Evolutionary conservation across 768 basidiomycete genomes (phyloP).

Genomic region (Auricularia auricula-judae): DNA sequence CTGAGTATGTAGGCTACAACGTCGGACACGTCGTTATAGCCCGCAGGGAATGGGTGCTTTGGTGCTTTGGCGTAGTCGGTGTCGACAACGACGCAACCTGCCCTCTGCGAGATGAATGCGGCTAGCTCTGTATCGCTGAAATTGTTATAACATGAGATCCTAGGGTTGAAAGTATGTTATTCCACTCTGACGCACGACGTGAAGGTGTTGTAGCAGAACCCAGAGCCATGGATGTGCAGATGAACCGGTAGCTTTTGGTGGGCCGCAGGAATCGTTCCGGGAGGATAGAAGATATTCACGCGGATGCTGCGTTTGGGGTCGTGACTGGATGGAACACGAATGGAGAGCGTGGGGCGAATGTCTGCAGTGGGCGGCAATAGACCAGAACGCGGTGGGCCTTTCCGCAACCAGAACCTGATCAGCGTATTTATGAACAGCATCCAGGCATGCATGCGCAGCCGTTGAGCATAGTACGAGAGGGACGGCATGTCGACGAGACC

Average conservation of each 20-base stretch:
- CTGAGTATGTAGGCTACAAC: not conserved
- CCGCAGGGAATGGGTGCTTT: not conserved
- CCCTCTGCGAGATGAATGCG: constrained; percentile 1
- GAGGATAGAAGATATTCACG: constrained; percentile 5
- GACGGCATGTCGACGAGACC: not conserved
- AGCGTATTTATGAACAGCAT: not conserved
- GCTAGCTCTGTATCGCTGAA: not conserved
- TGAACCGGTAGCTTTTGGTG: constrained; percentile 4
- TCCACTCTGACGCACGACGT: not conserved
- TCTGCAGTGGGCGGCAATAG: not conserved
- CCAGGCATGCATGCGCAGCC: not conserved
- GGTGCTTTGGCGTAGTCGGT: constrained; percentile 8
- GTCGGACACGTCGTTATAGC: constrained; percentile 1
- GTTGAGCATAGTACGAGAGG: not conserved
- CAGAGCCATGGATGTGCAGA: constrained; percentile 6
- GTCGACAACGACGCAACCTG: constrained; percentile 6
- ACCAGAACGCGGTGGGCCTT: not conserved
- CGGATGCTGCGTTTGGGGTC: constrained; percentile 4
- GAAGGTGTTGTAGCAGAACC: constrained; percentile 3
- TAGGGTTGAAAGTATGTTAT: not conserved
- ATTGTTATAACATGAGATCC: not conserved
- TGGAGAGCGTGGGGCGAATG: constrained; percentile 1
- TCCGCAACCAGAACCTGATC: not conserved
- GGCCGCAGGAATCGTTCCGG: not conserved
- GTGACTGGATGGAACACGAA: not conserved